Evolutionary conservation across 768 basidiomycete genomes (phyloP).

Genomic region (Amanita inopinata): DNA sequence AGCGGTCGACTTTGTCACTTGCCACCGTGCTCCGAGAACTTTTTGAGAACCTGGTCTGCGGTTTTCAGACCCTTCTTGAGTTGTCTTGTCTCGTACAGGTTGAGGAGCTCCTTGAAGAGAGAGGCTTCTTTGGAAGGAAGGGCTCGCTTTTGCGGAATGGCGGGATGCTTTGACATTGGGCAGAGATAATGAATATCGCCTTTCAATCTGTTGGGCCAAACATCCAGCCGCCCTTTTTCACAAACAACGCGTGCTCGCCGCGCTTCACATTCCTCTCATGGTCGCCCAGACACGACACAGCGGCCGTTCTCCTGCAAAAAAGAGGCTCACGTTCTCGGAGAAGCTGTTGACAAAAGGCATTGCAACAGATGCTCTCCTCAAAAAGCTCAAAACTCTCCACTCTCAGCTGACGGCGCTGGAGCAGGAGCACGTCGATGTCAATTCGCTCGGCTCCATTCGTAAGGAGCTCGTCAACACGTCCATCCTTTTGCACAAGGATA

Average conservation of each 20-base stretch:
- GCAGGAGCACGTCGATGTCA: slow-evolving; percentile 75
- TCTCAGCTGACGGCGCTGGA: slow-evolving; percentile 73
- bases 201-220: slow-evolving; percentile 13
- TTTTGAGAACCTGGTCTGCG: slow-evolving; percentile 90
- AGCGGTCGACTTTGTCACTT: slow-evolving; percentile 15
- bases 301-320: slow-evolving; percentile 39
- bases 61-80: slow-evolving; percentile 86
- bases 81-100: slow-evolving; percentile 81
- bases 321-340: slow-evolving; percentile 69
- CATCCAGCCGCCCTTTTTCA: slow-evolving; percentile 20
- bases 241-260: slow-evolving; percentile 33
- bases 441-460: slow-evolving; percentile 58
- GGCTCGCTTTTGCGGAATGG: slow-evolving; percentile 36
- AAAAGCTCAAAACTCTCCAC: slow-evolving; percentile 77
- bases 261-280: slow-evolving; percentile 28
- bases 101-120: slow-evolving; percentile 80
- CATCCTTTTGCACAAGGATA: slow-evolving; percentile 89
- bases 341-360: slow-evolving; percentile 72
- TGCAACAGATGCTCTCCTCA: slow-evolving; percentile 74
- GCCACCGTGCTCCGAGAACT: slow-evolving; percentile 95
- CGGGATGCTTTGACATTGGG: slow-evolving; percentile 27
- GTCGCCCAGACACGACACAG: slow-evolving; percentile 65
- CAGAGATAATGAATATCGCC: slow-evolving; percentile 2
- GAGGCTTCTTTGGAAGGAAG: slow-evolving; percentile 77
- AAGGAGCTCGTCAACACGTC: slow-evolving; percentile 73